Base-by-base conservation (phyloP, 2,329 filamentous ascomycete genomes). In the Xylaria sp. region DNA sequence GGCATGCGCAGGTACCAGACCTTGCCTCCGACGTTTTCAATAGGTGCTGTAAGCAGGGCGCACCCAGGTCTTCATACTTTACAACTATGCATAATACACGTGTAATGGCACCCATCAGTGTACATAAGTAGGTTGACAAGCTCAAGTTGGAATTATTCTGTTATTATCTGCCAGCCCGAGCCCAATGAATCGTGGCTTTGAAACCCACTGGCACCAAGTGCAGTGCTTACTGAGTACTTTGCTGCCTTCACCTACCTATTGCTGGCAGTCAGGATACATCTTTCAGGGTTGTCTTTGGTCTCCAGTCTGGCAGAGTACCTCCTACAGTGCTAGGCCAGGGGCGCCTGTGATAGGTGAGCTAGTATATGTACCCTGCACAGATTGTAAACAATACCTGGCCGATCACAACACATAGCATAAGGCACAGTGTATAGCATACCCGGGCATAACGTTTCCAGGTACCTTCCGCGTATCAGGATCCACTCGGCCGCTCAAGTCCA, bases 161-260 rank as follows among this genome's bases (percentile, higher is more conserved):
- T 40, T 42, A 50, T 56, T 53, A 33, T 60, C 49, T 12, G 45
- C 12, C 38, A 59, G 57, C 15, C 49, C 49, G 46, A 59, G 46
- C 38, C 31, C 38, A 28, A 19, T 31, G 5, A 9, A 31, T 31
- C 28, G 28, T 31, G 28, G 21, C 12, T 14, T 23, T 38, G 35
- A 38, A 51, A 38, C 49, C 49, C 49, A 51, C 33, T 25, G 9
- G 28, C 28, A 31, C 28, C 28, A 51, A 25, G 47, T 15, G 31
- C 33, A 25, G 47, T 51, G 35, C 31, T 51, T 51, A 51, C 46
- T 15, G 19, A 23, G 17, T 43, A n/a, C n/a, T n/a, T n/a, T n/a
- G n/a, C n/a, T n/a, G n/a, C n/a, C 40, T 21, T 4, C 28, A 28
- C 43, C 14, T 40, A 40, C 37, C 37, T n/a, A 40, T 3, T 12